Conservation (phyloP, 1,284 basidiomycete species). For the Malassezia arunalokei region DNA sequence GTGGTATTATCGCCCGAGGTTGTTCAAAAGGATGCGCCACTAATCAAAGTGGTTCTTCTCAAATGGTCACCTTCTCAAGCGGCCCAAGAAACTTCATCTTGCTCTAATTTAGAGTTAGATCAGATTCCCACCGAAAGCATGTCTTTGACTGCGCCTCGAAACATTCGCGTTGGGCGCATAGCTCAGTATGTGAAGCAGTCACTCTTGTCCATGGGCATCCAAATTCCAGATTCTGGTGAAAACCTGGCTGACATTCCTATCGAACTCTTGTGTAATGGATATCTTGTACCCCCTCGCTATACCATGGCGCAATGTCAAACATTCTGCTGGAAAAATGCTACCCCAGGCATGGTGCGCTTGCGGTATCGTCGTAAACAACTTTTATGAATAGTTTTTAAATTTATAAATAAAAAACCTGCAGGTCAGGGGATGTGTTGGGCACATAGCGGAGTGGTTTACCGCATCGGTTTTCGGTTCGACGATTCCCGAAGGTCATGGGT, state of each 20-base stretch:
- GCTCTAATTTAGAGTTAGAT: background rate
- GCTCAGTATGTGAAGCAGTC: background rate
- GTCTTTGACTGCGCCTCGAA: background rate
- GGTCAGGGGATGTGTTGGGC: conserved; percentile 2
- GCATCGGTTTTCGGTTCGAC: conserved; percentile 18
- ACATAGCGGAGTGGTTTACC: conserved; percentile 21
- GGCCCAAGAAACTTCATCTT: background rate
- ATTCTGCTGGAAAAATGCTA: background rate
- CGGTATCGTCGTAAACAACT: background rate
- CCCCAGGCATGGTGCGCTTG: background rate
- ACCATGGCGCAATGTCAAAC: conserved; percentile 7
- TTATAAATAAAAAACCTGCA: background rate
- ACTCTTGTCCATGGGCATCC: background rate
- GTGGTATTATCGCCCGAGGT: background rate
- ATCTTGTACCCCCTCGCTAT: background rate
- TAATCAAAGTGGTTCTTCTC: background rate
- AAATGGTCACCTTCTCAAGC: background rate
- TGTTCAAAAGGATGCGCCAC: background rate
- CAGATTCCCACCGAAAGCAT: background rate
- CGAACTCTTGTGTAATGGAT: conserved; percentile 10
- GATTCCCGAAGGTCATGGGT: conserved; percentile 22
- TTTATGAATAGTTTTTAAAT: background rate
- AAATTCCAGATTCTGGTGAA: background rate
- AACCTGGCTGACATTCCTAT: conserved; percentile 1
- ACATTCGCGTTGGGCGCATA: conserved; percentile 2